Evolutionary conservation across 345 rosid genomes (phyloP).

Genomic region (Euphorbia peplus): DNA sequence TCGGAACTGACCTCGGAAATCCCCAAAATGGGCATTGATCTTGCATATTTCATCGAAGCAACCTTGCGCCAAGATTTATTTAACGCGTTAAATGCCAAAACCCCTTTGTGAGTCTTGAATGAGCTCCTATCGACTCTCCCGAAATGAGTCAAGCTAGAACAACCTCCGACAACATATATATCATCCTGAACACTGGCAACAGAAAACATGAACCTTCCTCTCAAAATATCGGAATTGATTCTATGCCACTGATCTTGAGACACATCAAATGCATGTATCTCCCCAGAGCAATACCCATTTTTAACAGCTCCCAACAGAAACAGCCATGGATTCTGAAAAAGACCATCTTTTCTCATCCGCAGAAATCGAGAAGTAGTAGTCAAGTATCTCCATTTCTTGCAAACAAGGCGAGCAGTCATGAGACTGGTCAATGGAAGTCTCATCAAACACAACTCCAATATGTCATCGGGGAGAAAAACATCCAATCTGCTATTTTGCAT

Average conservation of each 20-base stretch:
- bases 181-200: conserved; percentile 72
- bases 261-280: conserved; percentile 73
- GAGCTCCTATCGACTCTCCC: conserved; percentile 80
- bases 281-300: conserved; percentile 78
- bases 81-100: conserved; percentile 68
- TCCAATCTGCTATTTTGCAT: conserved; percentile 50
- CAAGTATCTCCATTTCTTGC: conserved; percentile 89
- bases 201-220: conserved; percentile 86
- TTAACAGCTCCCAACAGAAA: conserved; percentile 81
- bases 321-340: conserved; percentile 76
- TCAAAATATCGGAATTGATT: conserved; percentile 60
- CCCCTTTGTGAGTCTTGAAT: conserved; percentile 78
- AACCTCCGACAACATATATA: conserved; percentile 78
- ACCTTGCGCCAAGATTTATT: conserved; percentile 78
- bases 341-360: conserved; percentile 68
- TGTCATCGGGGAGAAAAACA: conserved; percentile 77
- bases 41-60: conserved; percentile 79
- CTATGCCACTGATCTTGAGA: conserved; percentile 75
- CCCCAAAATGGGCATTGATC: conserved; percentile 81
- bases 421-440: conserved; percentile 80
- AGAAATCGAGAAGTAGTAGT: conserved; percentile 65
- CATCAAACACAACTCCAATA: conserved; percentile 86
- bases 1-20: conserved; percentile 63
- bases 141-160: conserved; percentile 61
- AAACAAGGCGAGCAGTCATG: conserved; percentile 86